phyloP scores from a whole-genome alignment of 2,329 filamentous ascomycete species.

The Epichloe glyceriae region DNA sequence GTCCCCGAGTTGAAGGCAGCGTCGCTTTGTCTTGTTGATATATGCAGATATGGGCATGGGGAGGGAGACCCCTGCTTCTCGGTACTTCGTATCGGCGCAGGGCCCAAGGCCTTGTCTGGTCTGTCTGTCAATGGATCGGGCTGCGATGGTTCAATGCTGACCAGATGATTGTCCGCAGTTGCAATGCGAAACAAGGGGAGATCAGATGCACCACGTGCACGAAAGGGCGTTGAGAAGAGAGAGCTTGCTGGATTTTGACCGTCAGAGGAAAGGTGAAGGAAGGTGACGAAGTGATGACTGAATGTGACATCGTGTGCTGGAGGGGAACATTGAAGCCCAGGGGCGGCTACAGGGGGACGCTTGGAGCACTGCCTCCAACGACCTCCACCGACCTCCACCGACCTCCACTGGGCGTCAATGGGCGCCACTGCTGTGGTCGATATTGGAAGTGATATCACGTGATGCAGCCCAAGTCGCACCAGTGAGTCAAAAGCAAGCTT shows the following conservation, averaged over 20 bases:
- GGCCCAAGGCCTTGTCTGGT: neutral
- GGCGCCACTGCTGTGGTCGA: too few relatives aligned
- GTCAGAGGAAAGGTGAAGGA: slow-evolving; percentile 1
- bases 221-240: neutral
- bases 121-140: neutral
- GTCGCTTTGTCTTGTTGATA: neutral
- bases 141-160: neutral
- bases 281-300: neutral
- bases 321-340: too few relatives aligned
- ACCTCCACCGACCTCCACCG: neutral
- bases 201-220: too few relatives aligned
- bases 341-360: too few relatives aligned
- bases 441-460: too few relatives aligned
- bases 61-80: neutral
- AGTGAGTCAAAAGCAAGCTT: too few relatives aligned
- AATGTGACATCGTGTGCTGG: neutral
- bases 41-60: neutral
- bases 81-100: neutral
- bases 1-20: neutral
- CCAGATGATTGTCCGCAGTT: neutral
- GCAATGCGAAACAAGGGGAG: neutral
- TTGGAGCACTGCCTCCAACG: too few relatives aligned
- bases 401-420: too few relatives aligned
- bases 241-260: neutral
- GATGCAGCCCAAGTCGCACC: too few relatives aligned